Evolutionary conservation across 1,284 basidiomycete genomes (phyloP).

Genomic region (Fomitopsis pinicola): DNA sequence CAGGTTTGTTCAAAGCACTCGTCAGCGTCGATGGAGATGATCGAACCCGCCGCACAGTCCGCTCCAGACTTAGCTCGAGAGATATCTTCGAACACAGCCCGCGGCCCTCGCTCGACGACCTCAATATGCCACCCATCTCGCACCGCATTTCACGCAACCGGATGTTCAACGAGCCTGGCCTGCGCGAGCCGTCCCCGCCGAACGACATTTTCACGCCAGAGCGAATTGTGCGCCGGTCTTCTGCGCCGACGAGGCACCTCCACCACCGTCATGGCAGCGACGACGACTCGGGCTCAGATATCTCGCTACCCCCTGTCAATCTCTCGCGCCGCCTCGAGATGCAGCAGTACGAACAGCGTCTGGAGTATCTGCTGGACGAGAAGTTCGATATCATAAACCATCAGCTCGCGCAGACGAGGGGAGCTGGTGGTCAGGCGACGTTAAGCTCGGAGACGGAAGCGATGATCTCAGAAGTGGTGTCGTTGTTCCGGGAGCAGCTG

Average conservation of each 20-base stretch:
- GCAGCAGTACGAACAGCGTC: slow-evolving; percentile 52
- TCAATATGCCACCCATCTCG: slow-evolving; percentile 64
- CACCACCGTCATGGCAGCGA: slow-evolving; percentile 9
- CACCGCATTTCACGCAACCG: slow-evolving; percentile 47
- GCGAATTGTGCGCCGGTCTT: slow-evolving; percentile 47
- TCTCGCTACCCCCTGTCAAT: slow-evolving; percentile 44
- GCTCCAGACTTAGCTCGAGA: slow-evolving; percentile 68
- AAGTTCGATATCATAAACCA: slow-evolving; percentile 50
- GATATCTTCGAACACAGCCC: slow-evolving; percentile 59
- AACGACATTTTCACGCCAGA: slow-evolving; percentile 48
- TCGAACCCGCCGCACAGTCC: slow-evolving; percentile 59
- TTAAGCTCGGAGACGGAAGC: slow-evolving; percentile 47
- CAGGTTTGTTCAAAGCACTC: slow-evolving; percentile 78
- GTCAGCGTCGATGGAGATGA: slow-evolving; percentile 52
- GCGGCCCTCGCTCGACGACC: slow-evolving; percentile 70
- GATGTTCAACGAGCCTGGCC: slow-evolving; percentile 53
- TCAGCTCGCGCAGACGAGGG: slow-evolving; percentile 18
- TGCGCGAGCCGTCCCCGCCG: slow-evolving; percentile 26
- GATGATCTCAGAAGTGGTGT: slow-evolving; percentile 61
- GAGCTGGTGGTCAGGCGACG: slow-evolving; percentile 11
- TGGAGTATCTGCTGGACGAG: slow-evolving; percentile 61
- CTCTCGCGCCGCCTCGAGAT: slow-evolving; percentile 54
- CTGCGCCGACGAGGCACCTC: slow-evolving; percentile 51
- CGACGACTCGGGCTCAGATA: slow-evolving; percentile 33
- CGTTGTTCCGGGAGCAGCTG: slow-evolving; percentile 62